These are phyloP conservation scores for Curvularia sp. DNA, from an alignment of 2,329 filamentous ascomycete species.

Conservation along the genomic window DNA sequence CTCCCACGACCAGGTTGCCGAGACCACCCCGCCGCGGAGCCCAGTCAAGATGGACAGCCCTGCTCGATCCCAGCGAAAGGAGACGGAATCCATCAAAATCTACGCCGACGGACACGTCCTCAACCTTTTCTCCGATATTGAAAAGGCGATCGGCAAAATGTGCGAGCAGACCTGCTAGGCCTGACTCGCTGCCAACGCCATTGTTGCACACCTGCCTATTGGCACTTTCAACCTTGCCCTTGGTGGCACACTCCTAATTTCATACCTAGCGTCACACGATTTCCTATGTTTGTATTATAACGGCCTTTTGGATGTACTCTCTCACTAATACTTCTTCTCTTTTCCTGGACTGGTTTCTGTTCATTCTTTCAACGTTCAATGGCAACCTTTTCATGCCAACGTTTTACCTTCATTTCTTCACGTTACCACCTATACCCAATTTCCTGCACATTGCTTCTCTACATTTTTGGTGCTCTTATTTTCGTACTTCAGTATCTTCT, in stretches of 20 bases:
- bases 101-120: slow-evolving; percentile 53
- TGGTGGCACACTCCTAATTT: slow-evolving; percentile 33
- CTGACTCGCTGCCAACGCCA: slow-evolving; percentile 18
- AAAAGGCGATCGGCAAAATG: slow-evolving; percentile 53
- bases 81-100: slow-evolving; percentile 54
- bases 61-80: slow-evolving; percentile 42
- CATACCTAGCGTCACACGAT: slow-evolving; percentile 20
- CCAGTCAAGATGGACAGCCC: slow-evolving; percentile 49
- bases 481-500: slow-evolving; percentile 23
- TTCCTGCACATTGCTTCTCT: slow-evolving; percentile 5
- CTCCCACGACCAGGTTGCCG: slow-evolving; percentile 36
- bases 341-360: slow-evolving; percentile 15
- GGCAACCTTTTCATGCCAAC: slow-evolving; percentile 12
- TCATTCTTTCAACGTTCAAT: slow-evolving; percentile 17
- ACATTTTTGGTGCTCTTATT: slow-evolving; percentile 11
- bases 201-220: slow-evolving; percentile 13
- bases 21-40: slow-evolving; percentile 50
- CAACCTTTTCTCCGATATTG: slow-evolving; percentile 52
- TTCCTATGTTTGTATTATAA: slow-evolving; percentile 32
- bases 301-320: slow-evolving; percentile 35
- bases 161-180: slow-evolving; percentile 50
- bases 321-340: slow-evolving; percentile 22
- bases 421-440: slow-evolving; percentile 16
- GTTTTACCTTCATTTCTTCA: slow-evolving; percentile 13
- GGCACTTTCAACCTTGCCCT: slow-evolving; percentile 23